These are phyloP conservation scores for Phytophthora meadii DNA, from an alignment of 352 stramenopile genomes.

Conservation along the genomic window DNA sequence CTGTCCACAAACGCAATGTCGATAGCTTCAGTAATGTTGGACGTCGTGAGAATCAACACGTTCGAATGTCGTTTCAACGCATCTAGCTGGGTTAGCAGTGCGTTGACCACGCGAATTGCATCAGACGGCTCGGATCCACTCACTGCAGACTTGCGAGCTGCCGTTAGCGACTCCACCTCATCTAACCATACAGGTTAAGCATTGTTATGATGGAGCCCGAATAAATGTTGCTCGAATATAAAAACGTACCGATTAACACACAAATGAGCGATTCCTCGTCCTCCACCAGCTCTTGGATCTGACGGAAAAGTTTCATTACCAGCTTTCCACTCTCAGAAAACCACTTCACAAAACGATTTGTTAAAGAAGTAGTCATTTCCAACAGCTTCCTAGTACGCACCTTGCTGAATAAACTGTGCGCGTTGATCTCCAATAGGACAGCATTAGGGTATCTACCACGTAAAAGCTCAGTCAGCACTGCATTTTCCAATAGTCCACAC, in stretches of 20 bases:
- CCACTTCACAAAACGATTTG: conserved; percentile 61
- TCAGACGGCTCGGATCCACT: conserved; percentile 90
- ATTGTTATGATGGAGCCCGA: not conserved
- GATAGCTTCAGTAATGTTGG: conserved; percentile 93
- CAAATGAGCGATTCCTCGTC: conserved; percentile 89
- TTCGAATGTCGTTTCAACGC: conserved; percentile 84
- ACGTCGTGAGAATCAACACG: conserved; percentile 94
- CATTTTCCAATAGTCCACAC: not conserved
- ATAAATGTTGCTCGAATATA: not conserved
- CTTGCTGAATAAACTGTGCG: conserved; percentile 93
- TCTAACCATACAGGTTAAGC: conserved; percentile 45
- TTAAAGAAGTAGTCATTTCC: too few species aligned
- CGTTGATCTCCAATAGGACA: conserved; percentile 92
- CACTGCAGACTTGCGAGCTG: conserved; percentile 72
- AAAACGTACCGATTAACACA: conserved; percentile 86
- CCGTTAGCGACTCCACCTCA: conserved; percentile 93
- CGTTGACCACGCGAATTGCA: conserved; percentile 93
- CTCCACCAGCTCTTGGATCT: conserved; percentile 92
- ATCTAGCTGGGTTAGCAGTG: conserved; percentile 91
- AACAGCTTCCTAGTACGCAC: conserved; percentile 11
- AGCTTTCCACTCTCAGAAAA: conserved; percentile 96
- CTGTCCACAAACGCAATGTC: conserved; percentile 94
- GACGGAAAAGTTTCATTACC: conserved; percentile 91
- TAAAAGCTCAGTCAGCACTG: conserved; percentile 1
- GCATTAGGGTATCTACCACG: conserved; percentile 61